Base-by-base conservation (phyloP, 495 filamentous ascomycete genomes). In the Penicillium paradoxum region DNA sequence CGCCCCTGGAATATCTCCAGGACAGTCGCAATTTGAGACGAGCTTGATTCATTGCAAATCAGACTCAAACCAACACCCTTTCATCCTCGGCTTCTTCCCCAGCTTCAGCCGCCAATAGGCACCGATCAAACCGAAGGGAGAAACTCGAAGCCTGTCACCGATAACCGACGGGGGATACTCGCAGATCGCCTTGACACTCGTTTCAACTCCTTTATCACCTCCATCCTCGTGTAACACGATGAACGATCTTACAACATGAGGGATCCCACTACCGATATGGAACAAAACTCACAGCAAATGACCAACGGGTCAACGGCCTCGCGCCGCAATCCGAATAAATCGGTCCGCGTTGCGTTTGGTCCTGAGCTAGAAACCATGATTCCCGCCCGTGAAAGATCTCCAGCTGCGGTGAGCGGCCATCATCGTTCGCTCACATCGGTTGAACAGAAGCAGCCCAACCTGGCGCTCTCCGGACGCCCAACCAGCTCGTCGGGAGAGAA, bases 281-380 rank as follows among this genome's bases (percentile, higher is more conserved):
- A 77, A 51, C 57, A 64, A 55, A 64, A 60, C 41, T 41, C 54
- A 27, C 67, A 66, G 36, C 62, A 58, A 19, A 57, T 62, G 39
- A 52, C 64, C 25, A 72, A 64, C 55, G 56, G 60, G 43, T 60
- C 64, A 19, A 51, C 57, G 25, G 67, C 70, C 61, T 59, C 70
- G 44, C 70, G 73, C 50, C 72, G 62, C 45, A 67, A 51, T 40
- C 59, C 53, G 18, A 57, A 62, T 37, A 75, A 70, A 56, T 70
- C 71, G 6, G 74, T 67, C 22, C 71, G 74, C 43, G 74, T 77
- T 24, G 73, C 72, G 8, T 77, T 77, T 54, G 74, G 70, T 38
- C 71, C 72, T 2, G 73, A 72, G 13, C 48, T 74, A 27, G 73
- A 77, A 58, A 73, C 70, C 3, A 65, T 68, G 17, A 73, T 73